These are phyloP conservation scores for Dryadomyces quercivorus DNA, from an alignment of 2,329 filamentous ascomycete genomes.

Conservation along the genomic window DNA sequence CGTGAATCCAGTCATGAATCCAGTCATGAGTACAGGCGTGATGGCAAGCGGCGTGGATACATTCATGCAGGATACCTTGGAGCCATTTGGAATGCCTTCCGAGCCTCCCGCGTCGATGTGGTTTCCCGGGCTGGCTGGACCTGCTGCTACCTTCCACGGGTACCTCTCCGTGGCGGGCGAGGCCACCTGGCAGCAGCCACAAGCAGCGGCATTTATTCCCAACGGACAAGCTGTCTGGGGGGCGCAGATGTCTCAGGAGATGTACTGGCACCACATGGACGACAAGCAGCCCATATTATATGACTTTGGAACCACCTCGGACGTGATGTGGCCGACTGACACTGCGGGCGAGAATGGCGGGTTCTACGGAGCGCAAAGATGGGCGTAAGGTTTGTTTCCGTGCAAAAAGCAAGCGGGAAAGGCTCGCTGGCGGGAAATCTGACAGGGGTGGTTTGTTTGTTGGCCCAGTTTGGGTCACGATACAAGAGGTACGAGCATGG, in stretches of 20 bases:
- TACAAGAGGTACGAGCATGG: too few relatives aligned
- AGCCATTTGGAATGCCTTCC: neutral
- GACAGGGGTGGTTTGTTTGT: too few relatives aligned
- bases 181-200: neutral
- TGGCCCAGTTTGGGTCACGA: too few relatives aligned
- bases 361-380: too few relatives aligned
- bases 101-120: neutral
- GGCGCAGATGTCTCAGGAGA: neutral
- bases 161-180: neutral
- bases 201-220: neutral
- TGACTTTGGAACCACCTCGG: neutral
- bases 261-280: neutral
- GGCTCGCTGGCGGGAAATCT: too few relatives aligned
- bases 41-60: neutral
- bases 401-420: too few relatives aligned
- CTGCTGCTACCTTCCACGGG: neutral
- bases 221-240: neutral
- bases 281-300: neutral
- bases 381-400: too few relatives aligned
- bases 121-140: neutral
- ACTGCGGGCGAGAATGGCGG: neutral
- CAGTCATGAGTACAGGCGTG: too few relatives aligned
- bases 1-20: too few relatives aligned
- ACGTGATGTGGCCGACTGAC: neutral
- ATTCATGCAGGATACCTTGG: neutral